phyloP scores from a whole-genome alignment of 768 basidiomycete species.

The Cantharellus cinnabarinus region DNA sequence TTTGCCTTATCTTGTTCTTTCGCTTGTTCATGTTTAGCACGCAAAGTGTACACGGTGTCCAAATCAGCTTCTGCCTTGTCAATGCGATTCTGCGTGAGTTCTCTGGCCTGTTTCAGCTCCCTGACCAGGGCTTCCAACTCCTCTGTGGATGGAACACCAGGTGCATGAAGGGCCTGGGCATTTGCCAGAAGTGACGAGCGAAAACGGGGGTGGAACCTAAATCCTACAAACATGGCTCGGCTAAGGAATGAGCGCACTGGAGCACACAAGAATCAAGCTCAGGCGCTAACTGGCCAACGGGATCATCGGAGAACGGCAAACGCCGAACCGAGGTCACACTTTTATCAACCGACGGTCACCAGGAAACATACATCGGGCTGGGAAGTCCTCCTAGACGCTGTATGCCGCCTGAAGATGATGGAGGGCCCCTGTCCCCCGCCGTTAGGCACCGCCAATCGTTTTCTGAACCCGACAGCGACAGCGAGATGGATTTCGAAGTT shows the following conservation, averaged over 20 bases:
- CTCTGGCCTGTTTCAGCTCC: conserved; percentile 36
- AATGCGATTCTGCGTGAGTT: conserved; percentile 36
- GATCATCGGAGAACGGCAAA: neutral
- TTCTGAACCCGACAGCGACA: conserved; percentile 3
- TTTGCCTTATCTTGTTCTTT: neutral
- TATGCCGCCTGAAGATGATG: too few species aligned
- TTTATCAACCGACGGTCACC: too few species aligned
- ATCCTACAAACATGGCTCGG: neutral
- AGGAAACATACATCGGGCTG: too few species aligned
- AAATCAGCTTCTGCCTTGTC: conserved; percentile 63
- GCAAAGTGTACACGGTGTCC: conserved; percentile 41
- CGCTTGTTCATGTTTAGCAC: conserved; percentile 36
- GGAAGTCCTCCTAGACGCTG: too few species aligned
- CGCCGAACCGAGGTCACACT: neutral
- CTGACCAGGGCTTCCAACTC: conserved; percentile 46
- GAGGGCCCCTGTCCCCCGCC: too few species aligned
- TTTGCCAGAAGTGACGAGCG: conserved; percentile 43
- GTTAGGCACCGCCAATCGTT: neutral
- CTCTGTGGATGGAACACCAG: conserved; percentile 41
- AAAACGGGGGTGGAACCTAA: conserved; percentile 13
- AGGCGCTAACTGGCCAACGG: neutral
- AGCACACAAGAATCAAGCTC: neutral
- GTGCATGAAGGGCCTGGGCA: conserved; percentile 25
- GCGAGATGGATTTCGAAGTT: neutral
- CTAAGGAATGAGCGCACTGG: neutral